Base-by-base conservation (phyloP, 2,329 filamentous ascomycete genomes). In the Fusarium zealandicum region DNA sequence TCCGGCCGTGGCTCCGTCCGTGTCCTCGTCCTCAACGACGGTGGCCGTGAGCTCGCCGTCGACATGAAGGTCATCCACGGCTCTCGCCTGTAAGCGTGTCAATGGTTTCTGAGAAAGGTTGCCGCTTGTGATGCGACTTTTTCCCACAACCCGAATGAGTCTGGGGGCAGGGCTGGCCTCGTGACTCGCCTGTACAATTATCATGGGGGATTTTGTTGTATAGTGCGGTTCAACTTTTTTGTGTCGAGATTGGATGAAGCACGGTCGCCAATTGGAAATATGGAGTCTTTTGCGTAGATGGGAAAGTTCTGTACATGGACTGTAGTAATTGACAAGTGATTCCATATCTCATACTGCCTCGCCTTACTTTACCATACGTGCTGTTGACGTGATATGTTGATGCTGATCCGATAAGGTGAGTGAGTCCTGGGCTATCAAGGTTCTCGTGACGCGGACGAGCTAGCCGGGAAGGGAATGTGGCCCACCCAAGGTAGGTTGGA, bases 21-120 rank as follows among this genome's bases (percentile, higher is more conserved):
- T 69, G 92, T 96, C 72, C 88, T 98, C 60, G 95, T 99, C 77
- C 93, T 99, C 80, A 92, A 87, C 77, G 95, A 99, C 78, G 84
- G 89, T 71, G 93, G 92, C 70, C 87, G 89, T 71, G 95, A 99
- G 87, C 87, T 99, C 73, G 93, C 90, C 69, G 95, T 99, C 69
- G 95, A 99, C 86, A 95, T 96, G 87, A 98, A 97, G 90, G 90
- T 96, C 74, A 90, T 98, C 74, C 95, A 99, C 81, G 85, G 85
- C 73, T 87, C 85, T 65, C 83, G 82, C 70, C 78, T 88, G 76
- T 88, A 86, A 80, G 64, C 61, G 54, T 55, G 56, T 62, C 51
- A 57, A 59, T 56, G 59, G 46, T 58, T 50, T 52, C 35, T 59
- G 41, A 43, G 58, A 45, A 47, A 55, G 50, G 49, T 49, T 45